Conservation (phyloP, 2,329 filamentous ascomycete species). For the Epicoccum sorghinum region DNA sequence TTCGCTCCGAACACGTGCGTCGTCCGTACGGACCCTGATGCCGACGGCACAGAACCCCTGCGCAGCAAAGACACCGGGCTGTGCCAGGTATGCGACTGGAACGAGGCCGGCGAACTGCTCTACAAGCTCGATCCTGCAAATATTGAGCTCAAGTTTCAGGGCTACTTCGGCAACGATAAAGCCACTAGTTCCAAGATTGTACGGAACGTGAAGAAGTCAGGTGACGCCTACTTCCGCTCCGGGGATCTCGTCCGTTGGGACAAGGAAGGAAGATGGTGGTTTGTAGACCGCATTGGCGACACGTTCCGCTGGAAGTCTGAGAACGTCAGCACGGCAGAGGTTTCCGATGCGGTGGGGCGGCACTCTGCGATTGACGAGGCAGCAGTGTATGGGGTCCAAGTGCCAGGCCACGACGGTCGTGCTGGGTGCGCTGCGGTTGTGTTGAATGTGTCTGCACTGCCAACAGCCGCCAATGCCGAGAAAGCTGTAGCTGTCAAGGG, state of each 20-base stretch:
- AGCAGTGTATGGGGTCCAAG: slow-evolving; percentile 54
- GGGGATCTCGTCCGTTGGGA: slow-evolving; percentile 45
- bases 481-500: slow-evolving; percentile 19
- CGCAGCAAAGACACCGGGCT: slow-evolving; percentile 71
- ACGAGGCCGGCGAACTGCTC: slow-evolving; percentile 75
- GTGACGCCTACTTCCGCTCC: slow-evolving; percentile 47
- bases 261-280: slow-evolving; percentile 43
- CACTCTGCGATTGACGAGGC: slow-evolving; percentile 49
- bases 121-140: slow-evolving; percentile 40
- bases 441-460: slow-evolving; percentile 24
- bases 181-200: slow-evolving; percentile 45
- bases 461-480: neutral
- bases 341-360: slow-evolving; percentile 49
- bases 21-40: slow-evolving; percentile 70
- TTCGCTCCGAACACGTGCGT: slow-evolving; percentile 63
- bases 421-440: slow-evolving; percentile 54
- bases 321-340: slow-evolving; percentile 55
- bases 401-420: slow-evolving; percentile 52
- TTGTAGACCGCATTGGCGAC: slow-evolving; percentile 48
- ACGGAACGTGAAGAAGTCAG: slow-evolving; percentile 41
- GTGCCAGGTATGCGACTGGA: slow-evolving; percentile 64
- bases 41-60: slow-evolving; percentile 63
- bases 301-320: slow-evolving; percentile 53
- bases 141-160: slow-evolving; percentile 61
- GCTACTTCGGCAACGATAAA: slow-evolving; percentile 63